Evolutionary conservation across 192 early-diverging fungal species (phyloP), one percentile per base, ranked within the genome.

Genomic region (Dissophora ornata): DNA sequence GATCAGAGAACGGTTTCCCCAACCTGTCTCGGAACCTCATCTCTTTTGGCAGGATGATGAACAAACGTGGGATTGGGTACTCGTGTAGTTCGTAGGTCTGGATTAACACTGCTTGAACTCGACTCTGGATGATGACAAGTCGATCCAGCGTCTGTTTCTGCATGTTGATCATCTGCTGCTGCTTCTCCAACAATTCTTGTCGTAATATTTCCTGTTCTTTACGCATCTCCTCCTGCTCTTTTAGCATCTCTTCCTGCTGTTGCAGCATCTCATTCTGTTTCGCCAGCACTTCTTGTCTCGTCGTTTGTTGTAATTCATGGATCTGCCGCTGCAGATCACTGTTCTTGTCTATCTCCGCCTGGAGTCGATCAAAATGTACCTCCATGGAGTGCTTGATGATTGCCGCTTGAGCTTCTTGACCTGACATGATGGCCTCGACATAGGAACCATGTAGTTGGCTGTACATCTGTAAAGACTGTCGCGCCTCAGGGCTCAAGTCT

Each of bases 31-130:
- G 6, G 6, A 2, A 7, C 11, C 26, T 5, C 6, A 5, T n/a
- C 2, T 1, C 26, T 29, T 60, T 58, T 2, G 57, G 56, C 24
- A 69, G 45, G 40, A 60, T 48, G 24, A 60, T 45, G 29, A 69
- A 69, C 19, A 69, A 57, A n/a, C 54, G 67, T 42, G 67, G 57
- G 25, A 69, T 69, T 18, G 67, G 56, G 33, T 60, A 69, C 19
- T 69, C 67, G 50, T 69, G 67, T 2, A 69, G 40, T 30, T 71
- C 69, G 26, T 62, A 71, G 24, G 19, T 71, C 26, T 71, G 51
- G 22, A 44, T 71, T 0, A 71, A 16, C 10, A 71, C 26, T 0
- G 69, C 59, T 8, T 71, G 60, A 8, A 71, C 30, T 25, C 60
- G 60, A n/a, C 22, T 18, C 6, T 57, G 69, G 24, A 71, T 42